Evolutionary conservation across 345 rosid species (phyloP).

Genomic region (Salix caprea): DNA sequence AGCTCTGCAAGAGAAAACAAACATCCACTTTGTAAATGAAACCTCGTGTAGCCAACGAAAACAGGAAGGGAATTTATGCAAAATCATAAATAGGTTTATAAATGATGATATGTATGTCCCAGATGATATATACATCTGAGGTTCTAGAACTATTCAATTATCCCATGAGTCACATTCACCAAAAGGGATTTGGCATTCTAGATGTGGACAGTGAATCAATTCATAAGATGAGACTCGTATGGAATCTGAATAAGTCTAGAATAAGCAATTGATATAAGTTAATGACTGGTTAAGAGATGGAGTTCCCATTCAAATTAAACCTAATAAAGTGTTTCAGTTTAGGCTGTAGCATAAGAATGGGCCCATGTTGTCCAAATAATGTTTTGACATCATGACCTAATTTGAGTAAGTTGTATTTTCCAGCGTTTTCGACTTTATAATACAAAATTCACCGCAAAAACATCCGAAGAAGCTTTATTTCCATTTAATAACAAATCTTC

Average conservation of each 20-base stretch:
- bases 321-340: neutral
- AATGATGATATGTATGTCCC: constrained; percentile 8
- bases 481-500: neutral
- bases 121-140: neutral
- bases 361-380: neutral
- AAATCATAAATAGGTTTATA: constrained; percentile 11
- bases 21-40: constrained; percentile 30
- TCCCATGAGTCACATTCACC: neutral
- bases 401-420: neutral
- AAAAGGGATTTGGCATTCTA: neutral
- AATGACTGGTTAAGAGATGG: neutral
- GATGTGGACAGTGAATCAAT: neutral
- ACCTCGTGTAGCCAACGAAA: constrained; percentile 26
- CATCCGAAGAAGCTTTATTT: neutral
- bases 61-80: constrained; percentile 11
- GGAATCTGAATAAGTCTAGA: neutral
- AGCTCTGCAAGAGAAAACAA: constrained; percentile 29
- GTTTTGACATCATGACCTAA: neutral
- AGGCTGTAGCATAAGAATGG: neutral
- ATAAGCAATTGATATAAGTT: neutral
- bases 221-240: neutral
- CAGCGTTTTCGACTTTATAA: neutral
- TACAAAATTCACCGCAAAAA: neutral
- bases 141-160: constrained; percentile 3
- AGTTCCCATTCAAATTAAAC: neutral